phyloP scores from a whole-genome alignment of 495 filamentous ascomycete species.

The Lindgomyces ingoldianus region DNA sequence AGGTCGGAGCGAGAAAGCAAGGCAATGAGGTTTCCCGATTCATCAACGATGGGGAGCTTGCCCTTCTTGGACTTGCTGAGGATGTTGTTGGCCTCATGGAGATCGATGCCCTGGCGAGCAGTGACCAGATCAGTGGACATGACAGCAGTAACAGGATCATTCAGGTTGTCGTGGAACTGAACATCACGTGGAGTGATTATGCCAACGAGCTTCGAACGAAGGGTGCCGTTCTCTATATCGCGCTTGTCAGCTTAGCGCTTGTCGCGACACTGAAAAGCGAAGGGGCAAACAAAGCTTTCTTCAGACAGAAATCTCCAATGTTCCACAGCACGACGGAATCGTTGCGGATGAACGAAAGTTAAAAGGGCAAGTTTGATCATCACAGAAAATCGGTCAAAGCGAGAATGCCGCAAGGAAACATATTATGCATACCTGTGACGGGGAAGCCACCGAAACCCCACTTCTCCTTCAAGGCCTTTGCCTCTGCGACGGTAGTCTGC shows the following conservation, averaged over 20 bases:
- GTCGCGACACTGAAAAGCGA: neutral
- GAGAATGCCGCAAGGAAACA: constrained; percentile 1
- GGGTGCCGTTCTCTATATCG: constrained; percentile 78
- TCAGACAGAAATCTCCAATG: too few relatives aligned
- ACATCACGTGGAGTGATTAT: constrained; percentile 98
- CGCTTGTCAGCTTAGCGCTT: constrained; percentile 23
- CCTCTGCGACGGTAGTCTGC: constrained; percentile 84
- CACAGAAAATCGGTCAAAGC: constrained; percentile 24
- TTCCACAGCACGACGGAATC: constrained; percentile 81
- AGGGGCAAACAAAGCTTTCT: constrained; percentile 39
- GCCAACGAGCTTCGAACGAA: constrained; percentile 91
- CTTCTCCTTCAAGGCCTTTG: constrained; percentile 88
- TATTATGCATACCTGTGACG: constrained; percentile 80
- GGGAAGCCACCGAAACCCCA: constrained; percentile 99
- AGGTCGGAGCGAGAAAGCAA: constrained; percentile 95
- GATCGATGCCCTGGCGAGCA: constrained; percentile 77
- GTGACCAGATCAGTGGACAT: constrained; percentile 97
- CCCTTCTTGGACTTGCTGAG: constrained; percentile 96
- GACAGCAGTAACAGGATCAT: constrained; percentile 77
- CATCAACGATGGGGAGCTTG: constrained; percentile 95
- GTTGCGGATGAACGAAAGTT: constrained; percentile 99
- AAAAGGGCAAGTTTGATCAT: constrained; percentile 76
- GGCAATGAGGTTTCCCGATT: constrained; percentile 81
- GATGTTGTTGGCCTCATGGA: constrained; percentile 88
- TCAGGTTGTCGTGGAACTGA: constrained; percentile 77